These are phyloP conservation scores for Aspergillus transmontanensis DNA, from an alignment of 2,329 filamentous ascomycete species.

Conservation along the genomic window DNA sequence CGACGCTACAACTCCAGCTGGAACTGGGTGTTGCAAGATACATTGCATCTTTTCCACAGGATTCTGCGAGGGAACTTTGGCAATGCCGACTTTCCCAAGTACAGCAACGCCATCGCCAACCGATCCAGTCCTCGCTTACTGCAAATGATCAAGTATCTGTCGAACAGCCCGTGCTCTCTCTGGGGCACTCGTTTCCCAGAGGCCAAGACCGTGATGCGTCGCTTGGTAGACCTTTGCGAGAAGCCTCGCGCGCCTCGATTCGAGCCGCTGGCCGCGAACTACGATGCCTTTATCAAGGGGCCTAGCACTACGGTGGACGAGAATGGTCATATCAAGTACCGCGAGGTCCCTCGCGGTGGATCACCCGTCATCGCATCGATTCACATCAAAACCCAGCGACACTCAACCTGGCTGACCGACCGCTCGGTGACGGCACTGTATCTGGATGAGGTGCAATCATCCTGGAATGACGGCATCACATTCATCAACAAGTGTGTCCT, in stretches of 20 bases:
- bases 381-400: slow-evolving; percentile 61
- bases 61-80: not conserved
- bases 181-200: not conserved
- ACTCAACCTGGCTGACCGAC: slow-evolving; percentile 98
- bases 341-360: slow-evolving; percentile 72
- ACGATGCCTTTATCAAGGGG: slow-evolving; percentile 74
- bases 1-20: slow-evolving; percentile 97
- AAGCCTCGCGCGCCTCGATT: slow-evolving; percentile 92
- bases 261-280: slow-evolving; percentile 40
- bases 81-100: not conserved
- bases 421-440: slow-evolving; percentile 96
- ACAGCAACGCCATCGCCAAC: not conserved
- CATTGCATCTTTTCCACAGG: slow-evolving; percentile 60
- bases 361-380: not conserved
- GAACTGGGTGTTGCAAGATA: slow-evolving; percentile 99
- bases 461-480: slow-evolving; percentile 81
- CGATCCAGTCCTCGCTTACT: not conserved
- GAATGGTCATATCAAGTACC: slow-evolving; percentile 88
- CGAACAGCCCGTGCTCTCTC: not conserved
- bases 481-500: slow-evolving; percentile 94
- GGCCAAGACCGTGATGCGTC: not conserved
- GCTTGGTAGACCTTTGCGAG: not conserved
- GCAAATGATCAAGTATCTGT: not conserved
- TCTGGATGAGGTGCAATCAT: slow-evolving; percentile 86
- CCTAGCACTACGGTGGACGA: slow-evolving; percentile 88